Evolutionary conservation across 2,329 filamentous ascomycete genomes (phyloP), one percentile per base, ranked within the genome.

Genomic region (Botrytis pseudocinerea): DNA sequence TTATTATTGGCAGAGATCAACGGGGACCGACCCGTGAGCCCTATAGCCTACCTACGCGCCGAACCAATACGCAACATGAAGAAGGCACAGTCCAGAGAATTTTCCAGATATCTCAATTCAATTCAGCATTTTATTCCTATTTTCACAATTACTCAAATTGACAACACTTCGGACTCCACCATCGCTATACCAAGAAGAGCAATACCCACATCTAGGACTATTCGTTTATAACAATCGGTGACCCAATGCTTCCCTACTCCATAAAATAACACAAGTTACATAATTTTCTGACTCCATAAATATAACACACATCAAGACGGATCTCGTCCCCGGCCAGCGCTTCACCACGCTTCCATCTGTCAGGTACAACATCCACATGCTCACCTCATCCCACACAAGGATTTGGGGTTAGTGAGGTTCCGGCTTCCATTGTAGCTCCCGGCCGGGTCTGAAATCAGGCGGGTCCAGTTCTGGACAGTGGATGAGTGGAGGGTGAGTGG

Each of bases 311-410:
- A 69, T 44, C 48, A 42, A 28, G n/a, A 32, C 69, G 59, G 69
- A 65, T 71, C 44, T 42, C 59, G 44, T 35, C 40, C 59, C 59
- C 59, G 69, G 69, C 69, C 59, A 65, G 59, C 69, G 35, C 59
- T 40, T 44, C 69, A 71, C 59, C 65, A 57, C 51, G 48, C 48
- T 69, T 32, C 48, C 48, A 57, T 57, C 65, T 71, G 57, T 40
- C 69, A 65, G 69, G 69, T 71, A 71, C 69, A 25, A 51, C 69
- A 28, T 69, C 48, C 65, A 69, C 48, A 32, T 69, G 18, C n/a
- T 42, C 65, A 69, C 48, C 65, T 25, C 38, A 69, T 32, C 35
- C 38, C 35, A 28, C 65, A 32, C 48, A 42, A 42, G 48, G 48
- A 68, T 68, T 14, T 25, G 3, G 25, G 25, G 12, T 40, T 54